phyloP scores from a whole-genome alignment of 202 grass and related monocot species.

The Schoenoplectus tabernaemontani region DNA sequence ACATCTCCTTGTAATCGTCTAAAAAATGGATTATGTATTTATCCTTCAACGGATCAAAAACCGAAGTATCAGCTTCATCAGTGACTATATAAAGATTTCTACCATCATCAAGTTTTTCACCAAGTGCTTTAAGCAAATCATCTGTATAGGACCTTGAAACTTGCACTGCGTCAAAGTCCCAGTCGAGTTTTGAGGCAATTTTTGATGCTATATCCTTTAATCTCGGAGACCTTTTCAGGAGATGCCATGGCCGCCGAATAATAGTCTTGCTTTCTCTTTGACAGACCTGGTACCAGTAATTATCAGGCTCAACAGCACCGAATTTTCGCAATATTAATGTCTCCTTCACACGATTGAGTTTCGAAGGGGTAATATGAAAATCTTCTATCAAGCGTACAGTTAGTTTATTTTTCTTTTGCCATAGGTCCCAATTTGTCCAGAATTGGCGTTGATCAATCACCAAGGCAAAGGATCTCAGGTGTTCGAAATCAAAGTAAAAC shows the following conservation, averaged over 20 bases:
- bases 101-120: slow-evolving; percentile 28
- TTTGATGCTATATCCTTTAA: slow-evolving; percentile 41
- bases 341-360: slow-evolving; percentile 42
- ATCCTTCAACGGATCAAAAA: slow-evolving; percentile 41
- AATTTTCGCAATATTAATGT: slow-evolving; percentile 58
- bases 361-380: slow-evolving; percentile 26
- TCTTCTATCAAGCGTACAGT: slow-evolving; percentile 44
- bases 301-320: slow-evolving; percentile 44
- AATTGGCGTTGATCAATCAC: slow-evolving; percentile 47
- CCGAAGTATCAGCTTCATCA: slow-evolving; percentile 8
- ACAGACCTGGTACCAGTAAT: slow-evolving; percentile 61
- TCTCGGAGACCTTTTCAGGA: slow-evolving; percentile 27
- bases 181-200: slow-evolving; percentile 47
- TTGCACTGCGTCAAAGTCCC: slow-evolving; percentile 44
- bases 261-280: slow-evolving; percentile 39
- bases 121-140: slow-evolving; percentile 21
- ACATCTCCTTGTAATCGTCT: slow-evolving; percentile 50
- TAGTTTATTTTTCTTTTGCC: slow-evolving; percentile 48
- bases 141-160: slow-evolving; percentile 5
- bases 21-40: slow-evolving; percentile 34
- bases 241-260: slow-evolving; percentile 10
- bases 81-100: slow-evolving; percentile 48
- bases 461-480: slow-evolving; percentile 34
- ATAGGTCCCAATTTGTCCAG: slow-evolving; percentile 54
- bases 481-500: slow-evolving; percentile 57